Conservation (phyloP, 345 rosid species). For the Combretum micranthum region DNA sequence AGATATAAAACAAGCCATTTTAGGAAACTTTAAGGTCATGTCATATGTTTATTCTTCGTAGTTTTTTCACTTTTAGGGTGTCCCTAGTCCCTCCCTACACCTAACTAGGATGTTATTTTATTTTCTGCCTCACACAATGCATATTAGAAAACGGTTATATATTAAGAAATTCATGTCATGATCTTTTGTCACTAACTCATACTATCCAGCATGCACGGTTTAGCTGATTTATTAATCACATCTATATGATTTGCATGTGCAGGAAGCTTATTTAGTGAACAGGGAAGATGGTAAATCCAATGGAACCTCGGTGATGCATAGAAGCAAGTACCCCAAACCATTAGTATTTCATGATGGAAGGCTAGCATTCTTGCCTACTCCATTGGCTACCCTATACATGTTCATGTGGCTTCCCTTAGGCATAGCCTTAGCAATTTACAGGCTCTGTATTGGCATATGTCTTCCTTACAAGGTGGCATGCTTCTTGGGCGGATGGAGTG, state of each 20-base stretch:
- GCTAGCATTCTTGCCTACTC: slow-evolving; percentile 92
- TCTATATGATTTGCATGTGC: slow-evolving; percentile 5
- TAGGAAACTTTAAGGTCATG: background rate
- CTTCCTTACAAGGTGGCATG: slow-evolving; percentile 56
- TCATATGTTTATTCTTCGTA: background rate
- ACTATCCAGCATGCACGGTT: too few relatives aligned
- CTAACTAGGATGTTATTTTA: too few relatives aligned
- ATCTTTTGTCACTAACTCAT: too few relatives aligned
- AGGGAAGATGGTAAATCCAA: slow-evolving; percentile 38
- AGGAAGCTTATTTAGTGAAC: slow-evolving; percentile 69
- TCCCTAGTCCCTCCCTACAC: background rate
- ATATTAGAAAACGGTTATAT: too few relatives aligned
- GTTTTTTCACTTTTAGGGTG: background rate
- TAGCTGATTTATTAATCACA: too few relatives aligned
- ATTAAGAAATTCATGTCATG: too few relatives aligned
- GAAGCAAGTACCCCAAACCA: slow-evolving; percentile 81
- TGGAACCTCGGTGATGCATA: slow-evolving; percentile 31
- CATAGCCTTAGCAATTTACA: slow-evolving; percentile 45
- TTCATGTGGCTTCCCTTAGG: slow-evolving; percentile 79
- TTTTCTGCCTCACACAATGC: too few relatives aligned
- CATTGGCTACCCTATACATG: slow-evolving; percentile 61
- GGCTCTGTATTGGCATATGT: slow-evolving; percentile 49
- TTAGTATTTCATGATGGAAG: slow-evolving; percentile 92
- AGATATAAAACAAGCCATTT: background rate
- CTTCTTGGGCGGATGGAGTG: slow-evolving; percentile 34